Conservation (phyloP, 139 green algal species). For the Diplosphaera chodatii region DNA sequence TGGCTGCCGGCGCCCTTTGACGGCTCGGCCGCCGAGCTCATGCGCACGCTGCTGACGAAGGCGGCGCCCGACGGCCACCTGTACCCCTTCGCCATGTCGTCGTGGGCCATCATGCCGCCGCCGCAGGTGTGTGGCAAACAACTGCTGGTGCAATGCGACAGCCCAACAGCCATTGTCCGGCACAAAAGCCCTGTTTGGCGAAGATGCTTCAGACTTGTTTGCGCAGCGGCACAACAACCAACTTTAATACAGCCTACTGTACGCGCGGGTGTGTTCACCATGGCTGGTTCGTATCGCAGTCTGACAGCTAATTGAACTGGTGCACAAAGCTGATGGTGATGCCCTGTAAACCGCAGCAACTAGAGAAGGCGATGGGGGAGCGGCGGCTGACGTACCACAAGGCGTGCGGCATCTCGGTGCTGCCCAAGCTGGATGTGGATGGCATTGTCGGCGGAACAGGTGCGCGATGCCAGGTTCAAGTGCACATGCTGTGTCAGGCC, state of each 20-base stretch:
- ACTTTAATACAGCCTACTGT: too few species aligned
- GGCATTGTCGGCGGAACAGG: conserved; percentile 24
- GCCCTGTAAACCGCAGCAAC: not conserved
- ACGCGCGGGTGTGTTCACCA: too few species aligned
- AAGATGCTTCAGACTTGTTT: too few species aligned
- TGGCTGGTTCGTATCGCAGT: too few species aligned
- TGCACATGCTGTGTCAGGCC: too few species aligned
- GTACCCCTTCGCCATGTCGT: conserved; percentile 91
- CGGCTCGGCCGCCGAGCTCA: conserved; percentile 80
- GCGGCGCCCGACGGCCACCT: conserved; percentile 72
- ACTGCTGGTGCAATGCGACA: too few species aligned
- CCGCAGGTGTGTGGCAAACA: conserved; percentile 29
- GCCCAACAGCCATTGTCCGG: too few species aligned
- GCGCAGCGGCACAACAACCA: too few species aligned
- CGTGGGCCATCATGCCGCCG: conserved; percentile 89
- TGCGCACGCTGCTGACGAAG: conserved; percentile 70
- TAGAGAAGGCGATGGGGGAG: conserved; percentile 81
- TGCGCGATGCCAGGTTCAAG: too few species aligned
- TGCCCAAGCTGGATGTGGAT: conserved; percentile 58
- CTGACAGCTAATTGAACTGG: too few species aligned
- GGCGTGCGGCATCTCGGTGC: conserved; percentile 66
- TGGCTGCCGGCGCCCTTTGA: conserved; percentile 80
- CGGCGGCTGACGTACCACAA: conserved; percentile 60
- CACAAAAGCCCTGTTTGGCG: too few species aligned
- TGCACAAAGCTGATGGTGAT: too few species aligned